Evolutionary conservation across 2,329 filamentous ascomycete species (phyloP).

Genomic region (Ascochyta fabae): DNA sequence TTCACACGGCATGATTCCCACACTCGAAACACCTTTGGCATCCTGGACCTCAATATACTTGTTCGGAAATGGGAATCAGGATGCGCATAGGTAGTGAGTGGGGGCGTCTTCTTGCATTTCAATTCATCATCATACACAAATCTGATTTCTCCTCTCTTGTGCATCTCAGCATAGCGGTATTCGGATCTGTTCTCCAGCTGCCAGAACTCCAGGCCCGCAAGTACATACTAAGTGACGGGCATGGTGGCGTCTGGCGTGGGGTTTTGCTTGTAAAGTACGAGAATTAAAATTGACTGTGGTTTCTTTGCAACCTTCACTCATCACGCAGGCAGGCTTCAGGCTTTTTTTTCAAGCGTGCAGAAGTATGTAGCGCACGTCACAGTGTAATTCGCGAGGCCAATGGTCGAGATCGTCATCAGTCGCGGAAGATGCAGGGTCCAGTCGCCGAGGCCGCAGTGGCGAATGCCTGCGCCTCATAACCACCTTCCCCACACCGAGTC

Average conservation of each 20-base stretch:
- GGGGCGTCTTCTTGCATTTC: slow-evolving; percentile 37
- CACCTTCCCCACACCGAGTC: slow-evolving; percentile 27
- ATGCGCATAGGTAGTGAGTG: slow-evolving; percentile 34
- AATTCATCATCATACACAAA: slow-evolving; percentile 3
- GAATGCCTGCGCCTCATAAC: slow-evolving; percentile 31
- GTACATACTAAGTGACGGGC: slow-evolving; percentile 23
- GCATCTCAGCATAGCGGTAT: slow-evolving; percentile 39
- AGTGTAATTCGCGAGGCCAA: not conserved
- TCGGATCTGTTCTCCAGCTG: slow-evolving; percentile 17
- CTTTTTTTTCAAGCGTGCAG: not conserved
- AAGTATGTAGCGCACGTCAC: not conserved
- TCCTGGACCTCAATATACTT: slow-evolving; percentile 17
- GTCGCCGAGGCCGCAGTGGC: slow-evolving; percentile 21
- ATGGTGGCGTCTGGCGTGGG: slow-evolving; percentile 3
- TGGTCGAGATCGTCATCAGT: slow-evolving; percentile 22
- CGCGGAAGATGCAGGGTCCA: slow-evolving; percentile 18
- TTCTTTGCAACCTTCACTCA: not conserved
- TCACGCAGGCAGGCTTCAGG: not conserved
- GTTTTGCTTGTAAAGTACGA: slow-evolving; percentile 33
- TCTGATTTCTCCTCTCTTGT: slow-evolving; percentile 8
- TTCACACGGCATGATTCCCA: slow-evolving; percentile 33
- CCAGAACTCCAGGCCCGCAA: slow-evolving; percentile 15
- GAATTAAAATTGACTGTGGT: slow-evolving; percentile 17
- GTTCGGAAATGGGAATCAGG: slow-evolving; percentile 18
- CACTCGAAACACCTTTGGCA: slow-evolving; percentile 36